A percentile compares a stretch with the other conserved stretches of the same genome.
These are phyloP conservation scores for Monsonia emarginata DNA, from an alignment of 441 rosid genomes.

Conservation along the genomic window DNA sequence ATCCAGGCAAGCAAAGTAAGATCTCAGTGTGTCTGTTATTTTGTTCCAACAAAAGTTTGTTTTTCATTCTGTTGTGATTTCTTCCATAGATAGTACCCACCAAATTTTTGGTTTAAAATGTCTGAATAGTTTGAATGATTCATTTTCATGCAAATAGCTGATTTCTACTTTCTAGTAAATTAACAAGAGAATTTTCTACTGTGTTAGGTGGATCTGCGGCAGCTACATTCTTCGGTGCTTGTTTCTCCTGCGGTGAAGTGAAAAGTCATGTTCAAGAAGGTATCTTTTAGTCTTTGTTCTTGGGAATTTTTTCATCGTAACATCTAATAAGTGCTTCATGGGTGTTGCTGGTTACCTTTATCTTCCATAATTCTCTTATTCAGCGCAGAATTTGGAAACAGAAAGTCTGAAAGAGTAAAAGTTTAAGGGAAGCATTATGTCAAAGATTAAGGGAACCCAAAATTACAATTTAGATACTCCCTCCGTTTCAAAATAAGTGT, in stretches of 20 bases:
- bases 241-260: slow-evolving; percentile 83
- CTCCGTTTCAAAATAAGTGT: too few relatives aligned
- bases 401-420: background rate
- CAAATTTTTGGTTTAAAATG: background rate
- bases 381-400: background rate
- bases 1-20: slow-evolving; percentile 48
- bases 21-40: slow-evolving; percentile 18
- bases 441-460: background rate
- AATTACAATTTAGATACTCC: too few relatives aligned
- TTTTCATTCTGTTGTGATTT: background rate
- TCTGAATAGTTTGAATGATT: background rate
- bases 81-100: background rate
- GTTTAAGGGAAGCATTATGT: background rate
- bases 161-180: background rate
- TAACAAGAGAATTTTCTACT: slow-evolving; percentile 4
- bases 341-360: background rate
- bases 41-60: background rate
- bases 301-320: background rate
- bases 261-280: slow-evolving; percentile 70
- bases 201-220: slow-evolving; percentile 46
- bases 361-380: background rate
- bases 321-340: background rate
- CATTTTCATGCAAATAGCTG: background rate
- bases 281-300: slow-evolving; percentile 14
- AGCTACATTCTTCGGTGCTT: slow-evolving; percentile 56